Evolutionary conservation across 371 early-diverging fungal species (phyloP), one percentile per base, ranked within the genome.

Genomic region (Circinella umbellata): DNA sequence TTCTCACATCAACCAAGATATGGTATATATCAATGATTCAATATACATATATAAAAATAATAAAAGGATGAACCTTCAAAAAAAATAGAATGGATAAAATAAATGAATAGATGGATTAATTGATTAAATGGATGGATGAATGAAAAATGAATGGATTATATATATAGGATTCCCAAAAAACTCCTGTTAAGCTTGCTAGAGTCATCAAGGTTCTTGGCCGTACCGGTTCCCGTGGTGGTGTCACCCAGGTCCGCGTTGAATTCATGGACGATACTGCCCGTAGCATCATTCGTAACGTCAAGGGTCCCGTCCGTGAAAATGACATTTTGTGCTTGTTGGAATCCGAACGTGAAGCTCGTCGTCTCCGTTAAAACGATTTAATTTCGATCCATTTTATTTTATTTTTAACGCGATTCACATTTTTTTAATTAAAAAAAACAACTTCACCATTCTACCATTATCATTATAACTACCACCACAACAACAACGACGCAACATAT

Each of bases 301-400:
- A 95, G 90, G 99, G 99, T 69, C 99, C 99, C 76, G 98, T 98
- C 76, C 95, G 96, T 77, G 98, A 97, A 69, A 90, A 92, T 90
- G 97, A 98, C 82, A 93, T 97, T 74, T 88, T 98, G 75, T 94
- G 96, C 87, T 93, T 98, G 66, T 91, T 97, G 84, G 99, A 98
- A 89, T 96, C 98, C 73, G 99, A 98, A 89, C 97, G 98, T 90
- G 99, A 98, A 87, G 99, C 99, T 76, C 95, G 99, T 79, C 95
- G 99, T 84, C 96, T 98, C 78, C 94, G 98, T 84, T 98, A 94
- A 95, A 80, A 39, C 66, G 36, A 47, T 48, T 51, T 61, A 18
- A 61, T 60, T 14, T 10, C 68, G 46, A 68, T 14, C 47, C 6
- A 63, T 27, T 6, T 34, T 20, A 7, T 10, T 17, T 11, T 63